Base-by-base conservation (phyloP, 2,329 filamentous ascomycete species). In the Sporothrix inflata region DNA sequence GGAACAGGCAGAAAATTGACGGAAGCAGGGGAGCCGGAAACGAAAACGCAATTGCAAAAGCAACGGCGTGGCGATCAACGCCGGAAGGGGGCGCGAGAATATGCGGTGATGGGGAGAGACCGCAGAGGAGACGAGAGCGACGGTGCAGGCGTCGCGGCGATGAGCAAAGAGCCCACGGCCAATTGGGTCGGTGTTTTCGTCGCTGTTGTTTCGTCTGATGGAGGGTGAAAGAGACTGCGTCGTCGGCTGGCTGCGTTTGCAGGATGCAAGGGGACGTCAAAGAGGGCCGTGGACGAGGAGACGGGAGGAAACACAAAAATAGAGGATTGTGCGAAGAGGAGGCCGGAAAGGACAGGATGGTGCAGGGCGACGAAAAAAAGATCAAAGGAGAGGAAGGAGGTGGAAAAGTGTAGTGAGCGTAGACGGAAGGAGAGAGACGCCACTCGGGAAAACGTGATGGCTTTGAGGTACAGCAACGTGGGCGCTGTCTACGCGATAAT, bases 211-310 rank as follows among this genome's bases (percentile, higher is more conserved):
- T 47, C 47, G 65, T 47, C 45, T 53, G 45, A 40, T 53, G 27
- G 65, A 12, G 42, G 45, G 19, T 38, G 27, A 51, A 67, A 51
- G 45, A 51, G 42, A 63, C 57, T 30, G 61, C 21, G 60, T 65
- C 30, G 60, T 42, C 60, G 60, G 60, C 16, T 65, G 60, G 38
- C 60, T 66, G 60, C 60, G 60, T 65, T 40, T 66, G 65, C 47
- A 38, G 30, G 47, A 68, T 38, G 65, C 30, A 53, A 53, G 65
- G 30, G 47, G 21, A 68, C 47, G 30, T 53, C 65, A 45, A 57
- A 57, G 51, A 38, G 12, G 38, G 49, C 38, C 47, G 38, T 69
- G 34, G 14, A 69, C 19, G 14, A 60, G 16, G 67, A 45, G 40
- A 49, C 34, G 30, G 30, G 49, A 68, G 47, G 19, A 60, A 8